These are phyloP conservation scores for Neonothopanus nambi DNA, from an alignment of 1,284 basidiomycete genomes.

Conservation along the genomic window DNA sequence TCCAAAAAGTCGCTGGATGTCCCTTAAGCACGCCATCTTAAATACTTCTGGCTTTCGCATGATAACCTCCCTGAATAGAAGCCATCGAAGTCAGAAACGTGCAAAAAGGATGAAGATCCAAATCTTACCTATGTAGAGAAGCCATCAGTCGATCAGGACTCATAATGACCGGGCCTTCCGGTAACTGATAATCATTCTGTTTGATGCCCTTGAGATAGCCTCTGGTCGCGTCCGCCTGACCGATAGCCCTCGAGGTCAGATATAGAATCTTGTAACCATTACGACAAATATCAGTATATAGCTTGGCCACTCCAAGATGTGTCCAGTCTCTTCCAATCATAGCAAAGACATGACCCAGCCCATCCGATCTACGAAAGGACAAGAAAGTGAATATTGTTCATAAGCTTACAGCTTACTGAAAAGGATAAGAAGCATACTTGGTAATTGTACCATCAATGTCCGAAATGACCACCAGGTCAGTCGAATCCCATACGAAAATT, in stretches of 20 bases:
- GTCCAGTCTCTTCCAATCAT: conserved; percentile 99
- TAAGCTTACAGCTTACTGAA: conserved; percentile 4
- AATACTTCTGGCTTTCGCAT: conserved; percentile 99
- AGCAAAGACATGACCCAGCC: conserved; percentile 95
- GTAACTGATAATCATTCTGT: conserved; percentile 94
- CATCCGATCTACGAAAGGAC: conserved; percentile 75
- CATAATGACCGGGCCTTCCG: conserved; percentile 99
- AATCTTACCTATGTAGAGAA: conserved; percentile 83
- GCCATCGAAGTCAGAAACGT: conserved; percentile 1
- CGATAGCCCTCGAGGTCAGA: conserved; percentile 95
- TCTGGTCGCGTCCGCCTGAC: conserved; percentile 96
- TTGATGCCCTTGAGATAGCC: conserved; percentile 95
- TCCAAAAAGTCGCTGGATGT: conserved; percentile 93
- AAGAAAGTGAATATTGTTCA: conserved; percentile 3
- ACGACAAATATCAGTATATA: conserved; percentile 94
- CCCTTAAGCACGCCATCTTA: conserved; percentile 99
- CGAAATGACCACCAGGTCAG: conserved; percentile 89
- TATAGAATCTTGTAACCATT: conserved; percentile 99
- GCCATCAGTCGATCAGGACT: conserved; percentile 96
- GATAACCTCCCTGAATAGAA: conserved; percentile 80
- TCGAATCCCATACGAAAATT: conserved; percentile 95
- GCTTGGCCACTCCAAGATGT: conserved; percentile 95
- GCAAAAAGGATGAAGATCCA: background rate
- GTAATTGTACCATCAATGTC: conserved; percentile 99
- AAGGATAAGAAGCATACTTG: conserved; percentile 59